Evolutionary conservation across 495 filamentous ascomycete species (phyloP), one percentile per base, ranked within the genome.

Genomic region (Penicillium crystallinum): DNA sequence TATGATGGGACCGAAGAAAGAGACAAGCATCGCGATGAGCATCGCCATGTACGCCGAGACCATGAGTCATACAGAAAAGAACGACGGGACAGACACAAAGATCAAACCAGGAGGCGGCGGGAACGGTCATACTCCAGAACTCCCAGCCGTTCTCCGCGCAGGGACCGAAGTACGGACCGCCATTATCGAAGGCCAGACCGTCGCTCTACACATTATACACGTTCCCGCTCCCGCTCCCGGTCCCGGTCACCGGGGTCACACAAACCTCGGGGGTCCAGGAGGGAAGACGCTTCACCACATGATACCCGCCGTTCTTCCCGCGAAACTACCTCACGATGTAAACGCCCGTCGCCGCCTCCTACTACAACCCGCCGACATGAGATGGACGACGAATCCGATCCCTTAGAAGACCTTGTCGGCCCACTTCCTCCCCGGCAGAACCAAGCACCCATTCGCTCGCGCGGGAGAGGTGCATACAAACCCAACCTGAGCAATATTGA

Each of bases 401-500:
- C 89, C 2, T 68, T 91, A 2, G 85, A 91, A 50, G 83, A 85
- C 4, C 72, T 95, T 23, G 81, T 97, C 38, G 93, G 93, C 2
- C 92, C 92, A 10, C 75, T 78, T 2, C 87, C 86, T n/a, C 77
- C 83, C 4, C 70, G 77, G 4, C n/a, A 56, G 14, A 41, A 49
- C n/a, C 45, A 54, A 12, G 48, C 46, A 2, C 63, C 71, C 18
- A 61, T 88, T 27, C 77, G 73, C 21, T 73, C 79, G 31, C 86
- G 91, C n/a, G 93, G 93, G 3, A 81, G 93, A n/a, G 91, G 92
- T 22, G 72, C 77, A 19, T 77, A 78, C 52, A 75, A 67, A 30
- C 60, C 67, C 27, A 67, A 61, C 17, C 71, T 78, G 17, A 85
- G 86, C 39, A 83, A 77, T 9, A 93, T 97, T 55, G 91, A 97